A percentile compares a stretch with the other conserved stretches of the same genome.
These are phyloP conservation scores for Rhododendron vialii DNA, from an alignment of 148 eudicot species.

Conservation along the genomic window DNA sequence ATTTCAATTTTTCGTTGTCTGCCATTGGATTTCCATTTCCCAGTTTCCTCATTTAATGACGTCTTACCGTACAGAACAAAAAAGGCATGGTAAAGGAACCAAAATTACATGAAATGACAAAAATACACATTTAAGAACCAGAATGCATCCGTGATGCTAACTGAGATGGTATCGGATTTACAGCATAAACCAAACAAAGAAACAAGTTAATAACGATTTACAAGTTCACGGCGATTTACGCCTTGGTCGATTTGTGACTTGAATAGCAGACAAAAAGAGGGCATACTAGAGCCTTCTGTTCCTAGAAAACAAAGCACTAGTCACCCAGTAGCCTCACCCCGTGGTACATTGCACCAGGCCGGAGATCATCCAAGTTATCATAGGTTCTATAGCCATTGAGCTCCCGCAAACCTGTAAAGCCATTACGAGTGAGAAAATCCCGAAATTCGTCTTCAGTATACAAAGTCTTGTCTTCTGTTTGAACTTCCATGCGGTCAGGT, in stretches of 20 bases:
- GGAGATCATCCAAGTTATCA: constrained; percentile 60
- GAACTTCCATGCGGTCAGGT: constrained; percentile 32
- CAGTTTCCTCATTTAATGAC: neutral
- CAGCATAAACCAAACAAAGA: neutral
- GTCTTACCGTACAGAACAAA: neutral
- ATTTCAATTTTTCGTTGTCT: no score
- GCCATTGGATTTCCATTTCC: neutral
- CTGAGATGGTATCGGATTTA: neutral
- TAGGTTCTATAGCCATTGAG: constrained; percentile 42
- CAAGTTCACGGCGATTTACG: neutral
- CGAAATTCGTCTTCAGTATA: constrained; percentile 60
- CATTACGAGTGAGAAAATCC: constrained; percentile 46
- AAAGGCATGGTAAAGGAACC: neutral
- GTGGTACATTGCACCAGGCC: constrained; percentile 47
- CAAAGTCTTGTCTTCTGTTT: constrained; percentile 55
- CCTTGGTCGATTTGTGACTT: neutral
- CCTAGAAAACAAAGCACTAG: neutral
- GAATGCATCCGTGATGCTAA: neutral
- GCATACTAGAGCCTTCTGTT: neutral
- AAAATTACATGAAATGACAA: neutral
- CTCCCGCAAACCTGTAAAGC: constrained; percentile 52
- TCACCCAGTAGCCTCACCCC: constrained; percentile 36
- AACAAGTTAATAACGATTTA: no score
- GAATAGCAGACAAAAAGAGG: neutral
- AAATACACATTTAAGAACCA: neutral